Base-by-base conservation (phyloP, 164 flowering plant species). In the Sextonia rubra region DNA sequence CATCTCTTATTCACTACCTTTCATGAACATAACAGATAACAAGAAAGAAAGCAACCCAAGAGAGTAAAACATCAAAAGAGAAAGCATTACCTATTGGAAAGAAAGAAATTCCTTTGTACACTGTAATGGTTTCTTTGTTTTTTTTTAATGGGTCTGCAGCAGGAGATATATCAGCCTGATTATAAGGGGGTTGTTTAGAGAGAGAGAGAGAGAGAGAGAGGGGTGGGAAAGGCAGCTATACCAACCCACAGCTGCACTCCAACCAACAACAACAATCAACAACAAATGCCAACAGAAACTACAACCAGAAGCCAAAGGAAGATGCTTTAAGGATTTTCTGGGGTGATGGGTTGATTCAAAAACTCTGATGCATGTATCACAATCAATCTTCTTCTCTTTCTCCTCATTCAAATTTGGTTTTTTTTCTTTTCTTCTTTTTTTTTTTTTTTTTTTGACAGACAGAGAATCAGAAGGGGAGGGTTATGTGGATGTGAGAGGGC, bases 221-320 rank as follows among this genome's bases (percentile, higher is more conserved):
- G n/a, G 66, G 29, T 48, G 14, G 60, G 12, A 22, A 48, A 58
- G 65, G 49, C 52, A 60, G 65, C 73, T 60, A 37, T 56, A 70
- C 73, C 73, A 26, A 70, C 64, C 69, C 70, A 66, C 56, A 71
- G 30, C 74, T 48, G 44, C 69, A 72, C 74, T 71, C 37, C 68
- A 62, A 64, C 72, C 72, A 56, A 64, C 68, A 63, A 26, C 61
- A 72, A 47, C 55, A 71, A 71, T 11, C 73, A 61, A 47, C 58
- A 62, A 64, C 63, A 18, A 60, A 60, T 18, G 29, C 47, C 52
- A 37, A 32, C 22, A 12, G 60, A n/a, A 30, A 60, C 72, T 11
- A 29, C 72, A 68, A 48, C 37, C 12, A 66, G 7, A 37, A 66
- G 20, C 14, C 12, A 52, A 52, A 18, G 3, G 14, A 52, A 52